Evolutionary conservation across 257 asterid genomes (phyloP).

Genomic region (Plantago elongata): DNA sequence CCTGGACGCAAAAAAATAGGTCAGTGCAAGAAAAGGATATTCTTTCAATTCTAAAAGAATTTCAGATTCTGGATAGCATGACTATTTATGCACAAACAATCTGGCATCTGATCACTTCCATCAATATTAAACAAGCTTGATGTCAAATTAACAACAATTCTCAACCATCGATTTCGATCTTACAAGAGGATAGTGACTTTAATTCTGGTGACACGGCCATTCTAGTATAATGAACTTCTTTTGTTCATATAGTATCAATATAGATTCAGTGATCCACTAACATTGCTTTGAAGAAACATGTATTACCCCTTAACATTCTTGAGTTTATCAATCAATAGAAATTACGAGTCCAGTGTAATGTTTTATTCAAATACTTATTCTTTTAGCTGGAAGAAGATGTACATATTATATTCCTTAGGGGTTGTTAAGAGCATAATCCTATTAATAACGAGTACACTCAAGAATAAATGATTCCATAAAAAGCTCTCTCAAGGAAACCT

Average conservation of each 20-base stretch:
- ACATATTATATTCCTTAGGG: no score
- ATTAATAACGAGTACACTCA: no score
- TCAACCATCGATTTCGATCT: slow-evolving; percentile 9
- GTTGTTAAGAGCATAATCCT: no score
- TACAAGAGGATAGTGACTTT: neutral
- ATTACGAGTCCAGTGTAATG: neutral
- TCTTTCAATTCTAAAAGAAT: neutral
- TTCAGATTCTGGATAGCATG: slow-evolving; percentile 13
- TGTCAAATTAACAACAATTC: neutral
- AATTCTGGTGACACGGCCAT: neutral
- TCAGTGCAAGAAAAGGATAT: slow-evolving; percentile 10
- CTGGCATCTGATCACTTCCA: slow-evolving; percentile 8
- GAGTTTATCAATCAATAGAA: neutral
- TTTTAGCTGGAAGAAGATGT: no score
- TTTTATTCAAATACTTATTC: neutral
- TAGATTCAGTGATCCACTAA: neutral
- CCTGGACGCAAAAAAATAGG: slow-evolving; percentile 48
- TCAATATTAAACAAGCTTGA: slow-evolving; percentile 13
- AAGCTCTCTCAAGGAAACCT: no score
- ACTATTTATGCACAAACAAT: slow-evolving; percentile 3
- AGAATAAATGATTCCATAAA: no score
- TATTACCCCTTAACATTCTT: neutral
- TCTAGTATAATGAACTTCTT: neutral
- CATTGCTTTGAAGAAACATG: neutral
- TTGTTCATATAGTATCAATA: neutral